Evolutionary conservation across 2,329 filamentous ascomycete species (phyloP).

Genomic region (Pleurostoma richardsiae): DNA sequence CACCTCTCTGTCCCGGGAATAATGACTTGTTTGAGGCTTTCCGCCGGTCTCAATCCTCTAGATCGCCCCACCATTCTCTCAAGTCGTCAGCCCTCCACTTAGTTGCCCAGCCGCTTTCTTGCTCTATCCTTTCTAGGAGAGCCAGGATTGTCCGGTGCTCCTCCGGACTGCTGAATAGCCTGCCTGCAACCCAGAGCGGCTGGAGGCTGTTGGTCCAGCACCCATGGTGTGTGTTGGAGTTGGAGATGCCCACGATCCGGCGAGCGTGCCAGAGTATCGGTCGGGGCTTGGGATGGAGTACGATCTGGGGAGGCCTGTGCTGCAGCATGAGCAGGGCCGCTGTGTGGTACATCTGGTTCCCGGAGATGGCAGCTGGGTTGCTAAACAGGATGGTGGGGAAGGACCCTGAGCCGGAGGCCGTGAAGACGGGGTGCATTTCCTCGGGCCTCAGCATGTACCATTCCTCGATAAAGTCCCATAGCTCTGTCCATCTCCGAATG

Average conservation of each 20-base stretch:
- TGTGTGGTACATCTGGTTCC: constrained; percentile 50
- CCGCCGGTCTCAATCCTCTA: too few relatives aligned
- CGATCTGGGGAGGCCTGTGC: constrained; percentile 27
- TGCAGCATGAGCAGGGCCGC: constrained; percentile 45
- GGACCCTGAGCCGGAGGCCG: constrained; percentile 11
- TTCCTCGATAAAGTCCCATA: constrained; percentile 44
- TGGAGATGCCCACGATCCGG: constrained; percentile 45
- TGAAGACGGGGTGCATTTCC: constrained; percentile 36
- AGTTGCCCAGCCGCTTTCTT: constrained; percentile 41
- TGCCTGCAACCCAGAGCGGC: constrained; percentile 48
- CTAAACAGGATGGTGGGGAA: constrained; percentile 46
- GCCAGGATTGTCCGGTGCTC: constrained; percentile 29
- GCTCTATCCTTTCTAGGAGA: constrained; percentile 37
- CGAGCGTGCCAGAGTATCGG: constrained; percentile 45
- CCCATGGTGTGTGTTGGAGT: constrained; percentile 45
- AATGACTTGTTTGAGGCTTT: too few relatives aligned
- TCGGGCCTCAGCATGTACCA: constrained; percentile 41
- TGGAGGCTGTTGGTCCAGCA: constrained; percentile 51
- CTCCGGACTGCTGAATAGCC: constrained; percentile 41
- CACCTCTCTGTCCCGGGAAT: too few relatives aligned
- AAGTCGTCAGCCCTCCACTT: constrained; percentile 42
- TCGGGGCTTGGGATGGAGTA: constrained; percentile 28
- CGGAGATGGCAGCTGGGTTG: constrained; percentile 45
- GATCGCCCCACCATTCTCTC: constrained; percentile 25
- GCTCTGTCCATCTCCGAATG: constrained; percentile 33